Base-by-base conservation (phyloP, 805 yeast genomes). In the Peterozyma xylosa region DNA sequence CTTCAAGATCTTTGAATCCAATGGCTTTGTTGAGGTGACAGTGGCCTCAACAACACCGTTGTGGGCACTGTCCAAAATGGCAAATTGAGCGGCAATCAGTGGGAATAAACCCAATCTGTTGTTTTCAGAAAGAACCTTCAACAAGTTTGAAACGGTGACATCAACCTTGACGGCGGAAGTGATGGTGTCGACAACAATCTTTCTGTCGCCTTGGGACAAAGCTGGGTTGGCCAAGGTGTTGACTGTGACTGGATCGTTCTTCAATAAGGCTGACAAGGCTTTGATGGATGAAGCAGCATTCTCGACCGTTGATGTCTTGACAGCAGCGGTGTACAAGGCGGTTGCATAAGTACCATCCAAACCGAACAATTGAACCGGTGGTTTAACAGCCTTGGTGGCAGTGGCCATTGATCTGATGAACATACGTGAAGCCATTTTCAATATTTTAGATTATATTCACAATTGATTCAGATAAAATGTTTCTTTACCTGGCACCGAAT, bases 301-400 rank as follows among this genome's bases (percentile, higher is more conserved):
- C 46, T 82, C 91, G 55, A 89, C 70, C 9, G 87, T 72, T 33
- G 95, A 77, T 55, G 79, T 80, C 74, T 86, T 83, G 53, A 83
- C 83, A 45, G 98, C 83, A 17, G 98, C 97, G 44, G 90, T 74
- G 79, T 82, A 91, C 57, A 93, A 77, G 41, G 99, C 96, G 46
- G 88, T 77, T 55, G 98, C 99, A 68, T 91, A 91, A 52, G 98
- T 89, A 62, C 98, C 99, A 55, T 90, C 97, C 55, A 91, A 71
- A 52, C 98, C 98, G 60, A 78, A 91, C 64, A 91, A 76, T 76
- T 89, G 96, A 51, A 91, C 86, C 45, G 98, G 97, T 43, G 95
- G 89, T 67, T 80, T 82, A 59, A 76, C 77, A 47, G 76, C 48
- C 59, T 72, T 68, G 58, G 81, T 66, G 54, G 86, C 83, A 47